Evolutionary conservation across 1,284 basidiomycete species (phyloP), one percentile per base, ranked within the genome.

Genomic region (Irpex sp.): DNA sequence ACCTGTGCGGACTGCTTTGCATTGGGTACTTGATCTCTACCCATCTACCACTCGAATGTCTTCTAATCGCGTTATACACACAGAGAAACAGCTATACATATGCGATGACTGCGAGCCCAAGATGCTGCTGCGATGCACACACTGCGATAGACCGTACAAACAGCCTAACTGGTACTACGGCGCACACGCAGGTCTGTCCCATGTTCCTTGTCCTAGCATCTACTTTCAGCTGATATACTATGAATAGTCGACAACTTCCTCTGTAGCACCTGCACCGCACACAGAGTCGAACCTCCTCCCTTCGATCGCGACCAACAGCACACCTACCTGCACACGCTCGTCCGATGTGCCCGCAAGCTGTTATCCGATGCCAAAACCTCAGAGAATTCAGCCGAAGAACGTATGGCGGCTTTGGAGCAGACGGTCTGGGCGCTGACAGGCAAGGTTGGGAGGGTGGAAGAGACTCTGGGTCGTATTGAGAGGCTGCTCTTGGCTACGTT

Each of bases 151-250:
- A 9, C 21, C 64, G 0, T 65, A 59, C 36, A 62, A 59, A 15
- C 64, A 65, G 44, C 64, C 64, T 4, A 65, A 57, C 3, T 65
- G 64, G 64, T 65, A 65, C 36, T 65, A 65, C 36, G 64, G 64
- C 15, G 31, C 57, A 38, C 57, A 62, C 8, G 9, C 52, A 31
- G 36, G 59, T 64, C 9, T 26, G 59, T 31, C 31, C 31, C 31
- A 3, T 31, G 31, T 31, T 31, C 31, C 31, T 31, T 31, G n/a
- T n/a, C n/a, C n/a, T n/a, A n/a, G n/a, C n/a, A n/a, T n/a, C n/a
- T n/a, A n/a, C n/a, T n/a, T n/a, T n/a, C n/a, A n/a, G n/a, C 31
- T 31, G 31, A 31, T 3, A 2, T 31, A 31, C 31, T 31, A 31
- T 31, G 31, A 3, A 3, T 31, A 31, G 31, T 31, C 31, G 64